Evolutionary conservation across 2,329 filamentous ascomycete species (phyloP), one percentile per base, ranked within the genome.

Genomic region (Penicillium hordei): DNA sequence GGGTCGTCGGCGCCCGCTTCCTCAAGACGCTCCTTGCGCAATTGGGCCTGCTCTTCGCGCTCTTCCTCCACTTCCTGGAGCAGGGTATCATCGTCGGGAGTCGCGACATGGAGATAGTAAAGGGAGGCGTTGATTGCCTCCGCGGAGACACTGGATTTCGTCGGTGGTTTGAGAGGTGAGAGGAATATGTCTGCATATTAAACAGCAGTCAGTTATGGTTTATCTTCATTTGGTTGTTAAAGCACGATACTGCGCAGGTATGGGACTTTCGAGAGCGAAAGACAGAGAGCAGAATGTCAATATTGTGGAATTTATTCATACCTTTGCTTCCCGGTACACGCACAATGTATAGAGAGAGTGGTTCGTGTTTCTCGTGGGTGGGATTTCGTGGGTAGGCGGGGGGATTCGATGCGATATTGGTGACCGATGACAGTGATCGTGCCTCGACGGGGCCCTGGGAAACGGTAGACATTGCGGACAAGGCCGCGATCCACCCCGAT

Each of bases 321-420:
- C 91, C 91, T 87, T 87, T 86, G 62, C 90, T 96, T 23, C 93
- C 93, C 1, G 94, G 94, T 0, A 99, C 93, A 64, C 93, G 83
- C 36, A 93, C 91, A 64, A 99, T 95, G 76, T 99, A 99, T 40
- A 99, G 83, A 2, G 88, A 86, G 50, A 97, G 75, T 4, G 91
- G 86, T 49, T 91, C 86, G 61, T 88, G 84, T 61, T 80, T 84
- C 66, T 83, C 78, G 65, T 89, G 86, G 3, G 86, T 85, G 5
- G 90, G 89, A 70, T 90, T 90, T 68, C 89, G 84, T 49, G 91
- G 91, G 73, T 96, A 94, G 67, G 87, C 84, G 46, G 94, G 93
- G 42, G 93, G 94, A 68, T 96, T 91, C 51, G 89, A 84, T 61
- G 94, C 93, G 61, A 97, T 84, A 42, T 84, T 79, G 63, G 91